A percentile compares a stretch with the other conserved stretches of the same genome.
These are phyloP conservation scores for Sarcodon sp. DNA, from an alignment of 768 basidiomycete genomes.

Conservation along the genomic window DNA sequence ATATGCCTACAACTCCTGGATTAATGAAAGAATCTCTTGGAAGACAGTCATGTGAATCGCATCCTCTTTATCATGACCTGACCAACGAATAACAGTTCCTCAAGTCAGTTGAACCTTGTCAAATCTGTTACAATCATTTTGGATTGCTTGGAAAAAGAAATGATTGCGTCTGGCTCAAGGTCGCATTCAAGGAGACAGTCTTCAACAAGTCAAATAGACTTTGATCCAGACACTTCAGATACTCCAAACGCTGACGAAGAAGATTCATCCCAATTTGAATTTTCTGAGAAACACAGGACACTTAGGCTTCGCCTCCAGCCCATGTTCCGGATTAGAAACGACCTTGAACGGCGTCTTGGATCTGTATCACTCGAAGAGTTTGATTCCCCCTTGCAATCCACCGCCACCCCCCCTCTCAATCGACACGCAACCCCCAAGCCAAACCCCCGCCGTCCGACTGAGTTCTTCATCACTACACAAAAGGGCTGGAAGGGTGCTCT, in stretches of 20 bases:
- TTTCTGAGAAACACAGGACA: conserved; percentile 49
- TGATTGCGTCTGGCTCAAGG: conserved; percentile 17
- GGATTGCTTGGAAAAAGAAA: conserved; percentile 42
- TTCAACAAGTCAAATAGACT: neutral
- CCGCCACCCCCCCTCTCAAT: conserved; percentile 1
- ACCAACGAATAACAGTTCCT: neutral
- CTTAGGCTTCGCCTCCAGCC: conserved; percentile 47
- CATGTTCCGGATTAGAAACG: conserved; percentile 40
- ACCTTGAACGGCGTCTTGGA: conserved; percentile 49
- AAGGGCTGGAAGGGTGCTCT: conserved; percentile 17
- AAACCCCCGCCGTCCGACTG: conserved; percentile 7
- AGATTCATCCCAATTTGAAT: conserved; percentile 10
- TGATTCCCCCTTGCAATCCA: conserved; percentile 12
- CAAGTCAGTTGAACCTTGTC: conserved; percentile 56
- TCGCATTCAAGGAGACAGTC: conserved; percentile 1
- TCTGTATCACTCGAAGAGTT: conserved; percentile 34
- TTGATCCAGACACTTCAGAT: conserved; percentile 1
- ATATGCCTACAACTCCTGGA: conserved; percentile 59
- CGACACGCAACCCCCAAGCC: neutral
- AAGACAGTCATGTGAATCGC: conserved; percentile 41
- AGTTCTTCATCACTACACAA: conserved; percentile 18
- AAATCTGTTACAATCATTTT: conserved; percentile 58
- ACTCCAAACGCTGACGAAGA: conserved; percentile 3
- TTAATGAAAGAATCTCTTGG: conserved; percentile 59
- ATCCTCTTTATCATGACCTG: neutral